A percentile compares a stretch with the other conserved stretches of the same genome.
These are phyloP conservation scores for Polygonum aviculare DNA, from an alignment of 148 eudicot genomes.

Conservation along the genomic window DNA sequence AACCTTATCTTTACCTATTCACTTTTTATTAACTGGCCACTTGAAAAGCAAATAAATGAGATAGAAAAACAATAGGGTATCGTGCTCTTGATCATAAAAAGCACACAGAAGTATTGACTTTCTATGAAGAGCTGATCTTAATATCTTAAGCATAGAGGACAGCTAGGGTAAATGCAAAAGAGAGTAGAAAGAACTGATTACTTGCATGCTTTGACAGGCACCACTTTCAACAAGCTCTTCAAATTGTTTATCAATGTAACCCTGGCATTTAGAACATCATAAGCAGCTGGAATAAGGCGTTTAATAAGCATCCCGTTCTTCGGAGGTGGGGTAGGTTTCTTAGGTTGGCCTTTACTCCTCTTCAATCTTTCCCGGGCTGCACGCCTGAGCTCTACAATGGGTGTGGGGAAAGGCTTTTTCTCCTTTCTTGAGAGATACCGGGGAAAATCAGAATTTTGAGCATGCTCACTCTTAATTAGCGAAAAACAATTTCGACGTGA, in stretches of 20 bases:
- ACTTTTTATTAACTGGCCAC: background rate
- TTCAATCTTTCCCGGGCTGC: slow-evolving; percentile 85
- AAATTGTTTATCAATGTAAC: slow-evolving; percentile 72
- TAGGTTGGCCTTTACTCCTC: slow-evolving; percentile 57
- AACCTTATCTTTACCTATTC: background rate
- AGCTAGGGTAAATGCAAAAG: background rate
- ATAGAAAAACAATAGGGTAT: background rate
- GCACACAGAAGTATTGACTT: background rate
- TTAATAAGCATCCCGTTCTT: slow-evolving; percentile 72
- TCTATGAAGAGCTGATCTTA: background rate
- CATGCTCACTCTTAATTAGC: slow-evolving; percentile 45
- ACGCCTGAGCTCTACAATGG: slow-evolving; percentile 86
- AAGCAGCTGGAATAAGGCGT: slow-evolving; percentile 76
- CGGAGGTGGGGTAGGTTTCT: slow-evolving; percentile 64
- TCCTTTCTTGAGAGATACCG: slow-evolving; percentile 72
- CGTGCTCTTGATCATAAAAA: background rate
- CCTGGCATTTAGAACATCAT: slow-evolving; percentile 76
- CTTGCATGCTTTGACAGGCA: slow-evolving; percentile 87
- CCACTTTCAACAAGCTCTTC: slow-evolving; percentile 70
- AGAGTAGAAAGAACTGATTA: slow-evolving; percentile 21
- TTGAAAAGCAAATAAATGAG: background rate
- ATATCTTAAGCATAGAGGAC: background rate
- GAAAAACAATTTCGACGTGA: slow-evolving; percentile 15
- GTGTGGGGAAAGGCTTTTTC: slow-evolving; percentile 87
- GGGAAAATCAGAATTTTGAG: slow-evolving; percentile 91